Evolutionary conservation across 768 basidiomycete species (phyloP).

Genomic region (Leucosporidium yakuticum): DNA sequence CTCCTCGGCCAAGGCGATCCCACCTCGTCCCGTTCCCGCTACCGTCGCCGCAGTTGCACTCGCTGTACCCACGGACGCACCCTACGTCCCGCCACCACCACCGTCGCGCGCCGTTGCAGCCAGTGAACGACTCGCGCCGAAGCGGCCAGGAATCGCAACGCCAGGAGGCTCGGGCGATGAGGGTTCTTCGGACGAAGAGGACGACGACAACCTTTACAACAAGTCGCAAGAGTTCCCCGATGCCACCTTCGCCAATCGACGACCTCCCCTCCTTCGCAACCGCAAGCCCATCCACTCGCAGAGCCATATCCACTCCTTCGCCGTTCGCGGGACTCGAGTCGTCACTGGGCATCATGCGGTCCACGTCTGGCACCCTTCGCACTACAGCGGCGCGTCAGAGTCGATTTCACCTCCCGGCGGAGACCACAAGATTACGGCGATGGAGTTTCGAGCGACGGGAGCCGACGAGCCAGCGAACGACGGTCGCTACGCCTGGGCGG

Average conservation of each 20-base stretch:
- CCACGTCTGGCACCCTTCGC: constrained; percentile 42
- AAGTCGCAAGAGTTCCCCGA: constrained; percentile 46
- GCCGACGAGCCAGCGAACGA: constrained; percentile 40
- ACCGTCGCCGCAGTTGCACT: not conserved
- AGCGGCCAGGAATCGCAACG: not conserved
- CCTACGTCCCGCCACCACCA: constrained; percentile 31
- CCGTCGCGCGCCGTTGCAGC: constrained; percentile 17
- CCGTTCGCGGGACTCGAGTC: constrained; percentile 43
- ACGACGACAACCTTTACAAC: constrained; percentile 7
- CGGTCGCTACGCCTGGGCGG: constrained; percentile 71
- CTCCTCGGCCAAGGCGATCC: not conserved
- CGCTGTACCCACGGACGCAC: not conserved
- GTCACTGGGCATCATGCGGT: constrained; percentile 42
- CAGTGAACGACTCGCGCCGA: constrained; percentile 5
- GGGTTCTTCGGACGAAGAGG: constrained; percentile 29
- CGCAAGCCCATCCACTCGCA: constrained; percentile 35
- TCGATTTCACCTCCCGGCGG: constrained; percentile 66
- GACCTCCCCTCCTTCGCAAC: constrained; percentile 44
- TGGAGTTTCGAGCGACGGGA: constrained; percentile 58
- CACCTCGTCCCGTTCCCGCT: not conserved
- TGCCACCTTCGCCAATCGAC: constrained; percentile 46
- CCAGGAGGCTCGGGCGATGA: constrained; percentile 1
- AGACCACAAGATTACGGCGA: constrained; percentile 63
- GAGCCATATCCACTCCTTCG: constrained; percentile 42
- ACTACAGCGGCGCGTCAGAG: constrained; percentile 35